Evolutionary conservation across 306 rosid genomes (phyloP).

Genomic region (Cucurbita moschata): DNA sequence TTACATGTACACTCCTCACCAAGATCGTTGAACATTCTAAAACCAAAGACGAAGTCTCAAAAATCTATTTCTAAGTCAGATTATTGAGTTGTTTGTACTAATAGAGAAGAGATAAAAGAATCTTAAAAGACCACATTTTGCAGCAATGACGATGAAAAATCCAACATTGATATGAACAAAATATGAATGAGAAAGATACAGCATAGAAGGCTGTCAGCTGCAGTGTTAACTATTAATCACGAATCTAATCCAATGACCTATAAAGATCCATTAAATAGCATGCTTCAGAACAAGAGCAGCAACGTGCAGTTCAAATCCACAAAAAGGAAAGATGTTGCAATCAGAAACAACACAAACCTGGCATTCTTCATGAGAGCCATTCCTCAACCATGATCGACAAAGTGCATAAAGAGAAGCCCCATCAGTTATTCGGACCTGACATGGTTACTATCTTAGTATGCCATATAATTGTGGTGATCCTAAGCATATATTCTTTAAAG

Average conservation of each 20-base stretch:
- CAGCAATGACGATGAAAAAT: not conserved
- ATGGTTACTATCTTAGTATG: conserved; percentile 8
- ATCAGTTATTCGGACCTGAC: conserved; percentile 61
- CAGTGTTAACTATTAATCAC: not conserved
- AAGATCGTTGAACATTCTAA: not conserved
- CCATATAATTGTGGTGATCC: not conserved
- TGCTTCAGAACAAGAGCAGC: not conserved
- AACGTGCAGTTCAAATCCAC: not conserved
- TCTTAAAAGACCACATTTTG: not conserved
- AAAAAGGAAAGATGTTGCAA: not conserved
- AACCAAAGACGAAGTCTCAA: not conserved
- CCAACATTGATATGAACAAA: not conserved
- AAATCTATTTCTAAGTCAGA: not conserved
- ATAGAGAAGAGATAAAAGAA: not conserved
- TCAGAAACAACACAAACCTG: conserved; percentile 34
- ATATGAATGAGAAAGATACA: not conserved
- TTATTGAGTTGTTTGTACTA: not conserved
- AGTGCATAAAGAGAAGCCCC: conserved; percentile 72
- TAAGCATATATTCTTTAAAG: not conserved
- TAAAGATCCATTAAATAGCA: not conserved
- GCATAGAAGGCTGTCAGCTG: not conserved
- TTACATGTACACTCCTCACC: not conserved
- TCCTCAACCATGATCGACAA: conserved; percentile 81
- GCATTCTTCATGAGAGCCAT: conserved; percentile 48
- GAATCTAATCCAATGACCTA: not conserved